These are phyloP conservation scores for Glaciozyma martinii DNA, from an alignment of 768 basidiomycete genomes.

Conservation along the genomic window DNA sequence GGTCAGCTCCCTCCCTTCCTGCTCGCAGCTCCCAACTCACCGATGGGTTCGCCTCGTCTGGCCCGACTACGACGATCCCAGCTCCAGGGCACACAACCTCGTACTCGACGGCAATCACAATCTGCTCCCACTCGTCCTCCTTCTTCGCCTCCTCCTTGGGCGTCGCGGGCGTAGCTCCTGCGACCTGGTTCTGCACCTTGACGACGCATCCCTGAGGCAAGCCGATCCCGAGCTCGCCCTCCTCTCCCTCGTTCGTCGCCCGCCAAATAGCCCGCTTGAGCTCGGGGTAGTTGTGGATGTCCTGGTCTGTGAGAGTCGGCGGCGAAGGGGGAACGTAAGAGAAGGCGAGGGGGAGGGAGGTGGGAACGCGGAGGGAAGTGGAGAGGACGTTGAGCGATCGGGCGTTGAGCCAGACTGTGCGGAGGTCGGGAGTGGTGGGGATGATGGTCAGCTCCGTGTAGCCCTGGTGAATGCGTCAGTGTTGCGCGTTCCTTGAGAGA, in stretches of 20 bases:
- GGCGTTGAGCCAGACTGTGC: slow-evolving; percentile 76
- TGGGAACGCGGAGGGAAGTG: slow-evolving; percentile 44
- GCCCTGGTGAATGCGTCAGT: slow-evolving; percentile 49
- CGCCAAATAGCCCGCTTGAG: slow-evolving; percentile 85
- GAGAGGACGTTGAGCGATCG: slow-evolving; percentile 47
- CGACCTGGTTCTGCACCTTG: not conserved
- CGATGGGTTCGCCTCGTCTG: slow-evolving; percentile 71
- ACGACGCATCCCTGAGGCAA: slow-evolving; percentile 49
- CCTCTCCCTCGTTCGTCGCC: slow-evolving; percentile 79
- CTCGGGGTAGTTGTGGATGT: slow-evolving; percentile 83
- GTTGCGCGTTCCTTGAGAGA: too few species aligned
- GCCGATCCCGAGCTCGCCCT: slow-evolving; percentile 86
- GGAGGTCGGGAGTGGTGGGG: slow-evolving; percentile 68
- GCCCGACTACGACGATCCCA: slow-evolving; percentile 74
- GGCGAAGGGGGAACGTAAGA: slow-evolving; percentile 58
- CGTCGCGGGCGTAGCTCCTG: slow-evolving; percentile 3
- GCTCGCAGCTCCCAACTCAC: slow-evolving; percentile 47
- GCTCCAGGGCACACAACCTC: slow-evolving; percentile 72
- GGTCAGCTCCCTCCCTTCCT: not conserved
- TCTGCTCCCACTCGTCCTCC: slow-evolving; percentile 62
- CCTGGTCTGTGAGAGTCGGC: slow-evolving; percentile 53
- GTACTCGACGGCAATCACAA: slow-evolving; percentile 67
- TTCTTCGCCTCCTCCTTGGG: slow-evolving; percentile 21
- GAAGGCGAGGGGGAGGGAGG: slow-evolving; percentile 57
- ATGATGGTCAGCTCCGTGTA: slow-evolving; percentile 86